Conservation (phyloP, 768 basidiomycete species). For the Hydnum rufescens region DNA sequence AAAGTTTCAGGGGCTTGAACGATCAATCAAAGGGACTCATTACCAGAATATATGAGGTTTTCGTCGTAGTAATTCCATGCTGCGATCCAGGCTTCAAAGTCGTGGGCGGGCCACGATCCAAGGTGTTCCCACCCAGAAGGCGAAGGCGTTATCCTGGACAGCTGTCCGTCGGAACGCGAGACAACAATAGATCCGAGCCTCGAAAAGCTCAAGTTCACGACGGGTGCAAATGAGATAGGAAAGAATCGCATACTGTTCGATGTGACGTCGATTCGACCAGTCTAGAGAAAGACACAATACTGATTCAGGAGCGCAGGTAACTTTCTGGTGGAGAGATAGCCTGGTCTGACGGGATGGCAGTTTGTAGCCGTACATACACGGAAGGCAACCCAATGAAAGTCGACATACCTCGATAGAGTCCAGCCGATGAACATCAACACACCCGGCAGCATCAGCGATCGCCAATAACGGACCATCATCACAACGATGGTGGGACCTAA, state of each 20-base stretch:
- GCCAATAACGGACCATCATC: constrained; percentile 30
- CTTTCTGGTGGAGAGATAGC: no score
- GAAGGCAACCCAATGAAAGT: neutral
- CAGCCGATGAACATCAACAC: constrained; percentile 48
- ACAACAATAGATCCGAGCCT: constrained; percentile 29
- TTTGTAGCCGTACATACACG: neutral
- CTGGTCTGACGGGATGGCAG: no score
- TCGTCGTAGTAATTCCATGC: constrained; percentile 79
- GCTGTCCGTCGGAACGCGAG: constrained; percentile 62
- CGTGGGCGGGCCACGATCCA: constrained; percentile 69
- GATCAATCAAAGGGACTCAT: neutral
- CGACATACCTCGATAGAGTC: constrained; percentile 26
- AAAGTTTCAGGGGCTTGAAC: neutral
- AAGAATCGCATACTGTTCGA: no score
- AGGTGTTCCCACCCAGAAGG: neutral
- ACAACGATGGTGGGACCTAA: neutral
- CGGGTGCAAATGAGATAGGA: no score
- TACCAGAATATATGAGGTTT: constrained; percentile 71
- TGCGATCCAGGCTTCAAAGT: constrained; percentile 85
- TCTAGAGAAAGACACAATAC: constrained; percentile 79
- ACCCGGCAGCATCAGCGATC: constrained; percentile 74
- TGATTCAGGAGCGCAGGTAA: constrained; percentile 26
- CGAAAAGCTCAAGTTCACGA: neutral
- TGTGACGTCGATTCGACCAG: constrained; percentile 56
- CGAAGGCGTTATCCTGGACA: constrained; percentile 29